Evolutionary conservation across 176 grass and related monocot genomes (phyloP), one percentile per base, ranked within the genome.

Genomic region (Raddia distichophylla): DNA sequence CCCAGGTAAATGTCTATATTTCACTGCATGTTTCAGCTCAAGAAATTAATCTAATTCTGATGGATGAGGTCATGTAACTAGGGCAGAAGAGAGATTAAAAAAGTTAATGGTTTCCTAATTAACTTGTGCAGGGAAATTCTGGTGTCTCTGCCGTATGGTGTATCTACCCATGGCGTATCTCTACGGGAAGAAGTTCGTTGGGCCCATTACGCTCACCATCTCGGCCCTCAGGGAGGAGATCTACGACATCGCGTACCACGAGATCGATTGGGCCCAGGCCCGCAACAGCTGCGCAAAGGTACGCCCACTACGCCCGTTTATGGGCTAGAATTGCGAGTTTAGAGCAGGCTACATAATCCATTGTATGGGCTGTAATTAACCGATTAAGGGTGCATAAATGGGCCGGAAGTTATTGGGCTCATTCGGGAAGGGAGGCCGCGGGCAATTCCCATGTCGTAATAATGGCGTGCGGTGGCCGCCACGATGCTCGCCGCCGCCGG

Each of bases 151-250:
- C 3, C 82, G 90, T n/a, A 95, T 92, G 90, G 85, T 92, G 17
- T 92, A 92, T 62, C 44, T 95, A 6, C 90, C 93, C 13, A 95
- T 95, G 85, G 91, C 93, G 45, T 92, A 89, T 61, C 89, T 95
- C 20, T 92, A 86, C 2, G 90, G 90, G 3, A 95, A 88, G 82
- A 95, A 66, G 54, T 95, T 92, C 3, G 18, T 90, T 0, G 87
- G 90, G 1, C 75, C 85, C n/a, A 82, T 86, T 60, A 92, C 90
- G 0, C 71, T 82, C 11, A 87, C 73, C 8, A 67, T 92, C 20
- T 3, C 74, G 9, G 82, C 80, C 9, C 42, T 95, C 33, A 82
- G 87, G 49, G 75, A 86, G 12, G 87, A 95, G 52, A 87, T 95
- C 3, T 90, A 81, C 27, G 1, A 14, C 32, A 2, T 12, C 37